Base-by-base conservation (phyloP, 495 filamentous ascomycete genomes). In the Terfezia boudieri region DNA sequence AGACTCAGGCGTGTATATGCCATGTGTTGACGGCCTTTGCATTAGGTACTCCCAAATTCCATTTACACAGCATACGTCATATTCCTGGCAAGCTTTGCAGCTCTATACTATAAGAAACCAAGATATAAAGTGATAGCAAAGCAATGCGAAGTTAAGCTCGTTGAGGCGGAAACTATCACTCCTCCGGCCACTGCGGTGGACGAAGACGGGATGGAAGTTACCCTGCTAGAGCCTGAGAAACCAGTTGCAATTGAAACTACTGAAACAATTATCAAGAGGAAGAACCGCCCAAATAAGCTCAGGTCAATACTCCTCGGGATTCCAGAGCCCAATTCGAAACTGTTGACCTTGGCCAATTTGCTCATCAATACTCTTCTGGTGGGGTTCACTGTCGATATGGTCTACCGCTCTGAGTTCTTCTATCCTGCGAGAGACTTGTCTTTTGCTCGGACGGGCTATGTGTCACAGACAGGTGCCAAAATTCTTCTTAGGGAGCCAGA, bases 401-500 rank as follows among this genome's bases (percentile, higher is more conserved):
- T 87, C 9, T 82, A 82, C 58, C 74, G 81, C 12, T 83, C 80
- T 6, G 71, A 74, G 9, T 67, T 79, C 43, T 71, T 81, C 41
- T 72, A 94, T 64, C 76, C 78, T 0, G 78, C 68, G 22, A 64
- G 81, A n/a, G 80, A 92, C 58, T 73, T 90, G 10, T 79, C 85
- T 0, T 92, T 98, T 61, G 80, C 80, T 16, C 74, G 89, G 12
- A 70, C 93, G 36, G 90, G 90, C 12, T 86, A 88, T 65, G 80
- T 95, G 23, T 90, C 87, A 2, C 76, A 83, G 3, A 79, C 72
- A 4, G 82, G 77, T 16, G 90, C 90, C 14, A 86, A 78, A 54
- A 66, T 98, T 38, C 69, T 98, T 38, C 72, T 95, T 36, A 76
- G 90, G 37, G 90, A 95, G 69, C 85, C 88, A 0, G 74, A 92